phyloP scores from a whole-genome alignment of 2,329 filamentous ascomycete genomes.

The Verticillium albo-atrum region DNA sequence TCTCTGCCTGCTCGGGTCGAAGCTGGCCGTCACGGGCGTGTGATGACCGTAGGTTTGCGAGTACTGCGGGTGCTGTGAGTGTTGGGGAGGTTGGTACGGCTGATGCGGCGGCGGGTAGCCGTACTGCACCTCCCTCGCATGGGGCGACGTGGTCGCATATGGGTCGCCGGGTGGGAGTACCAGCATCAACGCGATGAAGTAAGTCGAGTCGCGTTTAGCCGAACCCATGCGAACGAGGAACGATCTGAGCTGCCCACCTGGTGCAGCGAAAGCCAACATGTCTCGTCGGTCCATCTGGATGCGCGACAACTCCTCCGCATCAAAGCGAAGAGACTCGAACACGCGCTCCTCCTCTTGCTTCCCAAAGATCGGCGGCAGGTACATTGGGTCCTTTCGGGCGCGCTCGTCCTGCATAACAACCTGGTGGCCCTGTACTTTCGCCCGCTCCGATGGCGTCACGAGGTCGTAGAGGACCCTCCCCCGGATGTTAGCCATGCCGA shows the following conservation, averaged over 20 bases:
- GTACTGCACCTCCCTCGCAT: slow-evolving; percentile 36
- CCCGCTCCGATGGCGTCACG: slow-evolving; percentile 45
- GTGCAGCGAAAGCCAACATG: slow-evolving; percentile 47
- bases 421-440: slow-evolving; percentile 46
- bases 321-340: slow-evolving; percentile 51
- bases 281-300: slow-evolving; percentile 51
- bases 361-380: slow-evolving; percentile 59
- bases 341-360: slow-evolving; percentile 50
- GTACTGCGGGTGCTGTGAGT: slow-evolving; percentile 1
- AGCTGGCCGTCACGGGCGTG: slow-evolving; percentile 41
- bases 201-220: slow-evolving; percentile 57
- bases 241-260: slow-evolving; percentile 46
- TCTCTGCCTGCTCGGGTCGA: slow-evolving; percentile 39
- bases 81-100: neutral
- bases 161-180: slow-evolving; percentile 29
- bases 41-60: slow-evolving; percentile 34
- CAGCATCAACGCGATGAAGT: slow-evolving; percentile 53
- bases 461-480: slow-evolving; percentile 51
- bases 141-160: slow-evolving; percentile 41
- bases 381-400: slow-evolving; percentile 53
- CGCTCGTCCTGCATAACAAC: slow-evolving; percentile 54
- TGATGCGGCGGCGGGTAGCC: slow-evolving; percentile 33
- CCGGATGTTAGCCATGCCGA: slow-evolving; percentile 43
- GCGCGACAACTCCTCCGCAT: slow-evolving; percentile 45
- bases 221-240: slow-evolving; percentile 51